Conservation (phyloP, 805 yeast species). For the Wickerhamiella cacticola region DNA sequence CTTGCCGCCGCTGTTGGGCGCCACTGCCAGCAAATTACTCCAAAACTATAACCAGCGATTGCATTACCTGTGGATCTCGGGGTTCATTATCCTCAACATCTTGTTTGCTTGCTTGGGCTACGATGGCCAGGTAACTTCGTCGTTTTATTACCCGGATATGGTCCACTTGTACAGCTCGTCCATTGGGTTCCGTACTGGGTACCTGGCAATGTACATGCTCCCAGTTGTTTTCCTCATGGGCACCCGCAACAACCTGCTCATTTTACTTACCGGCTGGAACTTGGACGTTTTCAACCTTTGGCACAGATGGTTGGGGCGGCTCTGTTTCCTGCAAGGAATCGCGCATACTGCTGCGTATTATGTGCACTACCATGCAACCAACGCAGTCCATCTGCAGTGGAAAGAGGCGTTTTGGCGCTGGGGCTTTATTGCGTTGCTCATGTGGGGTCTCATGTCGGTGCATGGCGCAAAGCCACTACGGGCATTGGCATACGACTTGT, state of each 20-base stretch:
- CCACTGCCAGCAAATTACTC: neutral
- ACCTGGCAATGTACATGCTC: conserved; percentile 24
- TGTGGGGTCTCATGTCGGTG: conserved; percentile 30
- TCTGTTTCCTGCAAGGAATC: conserved; percentile 35
- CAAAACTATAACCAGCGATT: conserved; percentile 4
- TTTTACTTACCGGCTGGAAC: conserved; percentile 43
- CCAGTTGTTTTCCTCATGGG: conserved; percentile 55
- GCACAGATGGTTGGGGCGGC: conserved; percentile 53
- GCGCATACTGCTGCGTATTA: conserved; percentile 51
- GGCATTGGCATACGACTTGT: conserved; percentile 42
- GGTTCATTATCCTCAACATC: neutral
- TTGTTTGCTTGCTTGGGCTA: neutral
- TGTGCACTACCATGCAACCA: conserved; percentile 17
- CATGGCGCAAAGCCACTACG: conserved; percentile 44
- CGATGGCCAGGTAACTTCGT: neutral
- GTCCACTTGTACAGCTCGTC: conserved; percentile 1
- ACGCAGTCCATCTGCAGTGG: conserved; percentile 14
- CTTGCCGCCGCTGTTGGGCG: conserved; percentile 9
- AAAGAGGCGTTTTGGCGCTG: conserved; percentile 19
- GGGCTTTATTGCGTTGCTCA: conserved; percentile 23
- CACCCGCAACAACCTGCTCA: conserved; percentile 55
- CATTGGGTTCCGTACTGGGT: conserved; percentile 30
- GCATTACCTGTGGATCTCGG: conserved; percentile 7
- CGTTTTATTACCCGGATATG: neutral
- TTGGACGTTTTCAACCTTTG: conserved; percentile 43